Conservation (phyloP, 2,329 filamentous ascomycete genomes). For the Clarireedia sp. region DNA sequence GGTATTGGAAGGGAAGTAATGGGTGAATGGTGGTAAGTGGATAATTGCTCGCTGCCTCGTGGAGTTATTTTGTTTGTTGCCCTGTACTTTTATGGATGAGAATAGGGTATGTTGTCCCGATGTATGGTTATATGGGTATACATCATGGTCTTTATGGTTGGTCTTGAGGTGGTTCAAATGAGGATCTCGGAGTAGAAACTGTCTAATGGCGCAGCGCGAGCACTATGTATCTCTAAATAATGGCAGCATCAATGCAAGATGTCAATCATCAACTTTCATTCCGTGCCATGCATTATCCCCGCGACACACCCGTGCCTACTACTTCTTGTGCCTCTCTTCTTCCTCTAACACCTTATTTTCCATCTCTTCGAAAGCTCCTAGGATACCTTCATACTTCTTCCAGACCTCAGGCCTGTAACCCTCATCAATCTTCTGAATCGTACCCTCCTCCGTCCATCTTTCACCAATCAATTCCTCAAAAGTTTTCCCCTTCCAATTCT, state of each 20-base stretch:
- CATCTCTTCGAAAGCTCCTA: slow-evolving; percentile 70
- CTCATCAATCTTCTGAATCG: slow-evolving; percentile 72
- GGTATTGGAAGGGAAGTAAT: neutral
- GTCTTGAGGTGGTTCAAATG: too few relatives aligned
- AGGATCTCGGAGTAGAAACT: too few relatives aligned
- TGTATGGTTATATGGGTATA: too few relatives aligned
- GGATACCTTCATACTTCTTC: slow-evolving; percentile 66
- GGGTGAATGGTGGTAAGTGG: too few relatives aligned
- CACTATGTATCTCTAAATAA: neutral
- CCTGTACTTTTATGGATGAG: too few relatives aligned
- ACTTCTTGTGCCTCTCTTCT: slow-evolving; percentile 21
- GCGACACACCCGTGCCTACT: neutral
- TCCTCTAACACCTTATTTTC: slow-evolving; percentile 56
- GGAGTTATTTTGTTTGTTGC: too few relatives aligned
- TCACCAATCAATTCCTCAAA: slow-evolving; percentile 83
- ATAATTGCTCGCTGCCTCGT: too few relatives aligned
- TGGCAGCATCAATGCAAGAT: neutral
- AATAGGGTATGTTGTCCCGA: too few relatives aligned
- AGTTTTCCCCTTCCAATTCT: slow-evolving; percentile 44
- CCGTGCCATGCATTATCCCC: neutral
- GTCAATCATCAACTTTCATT: neutral
- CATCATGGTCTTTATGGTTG: too few relatives aligned
- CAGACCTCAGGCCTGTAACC: slow-evolving; percentile 72
- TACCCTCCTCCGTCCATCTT: slow-evolving; percentile 78
- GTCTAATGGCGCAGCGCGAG: too few relatives aligned